These are phyloP conservation scores for Aureobasidium sp. DNA, from an alignment of 2,329 filamentous ascomycete genomes.

Conservation along the genomic window DNA sequence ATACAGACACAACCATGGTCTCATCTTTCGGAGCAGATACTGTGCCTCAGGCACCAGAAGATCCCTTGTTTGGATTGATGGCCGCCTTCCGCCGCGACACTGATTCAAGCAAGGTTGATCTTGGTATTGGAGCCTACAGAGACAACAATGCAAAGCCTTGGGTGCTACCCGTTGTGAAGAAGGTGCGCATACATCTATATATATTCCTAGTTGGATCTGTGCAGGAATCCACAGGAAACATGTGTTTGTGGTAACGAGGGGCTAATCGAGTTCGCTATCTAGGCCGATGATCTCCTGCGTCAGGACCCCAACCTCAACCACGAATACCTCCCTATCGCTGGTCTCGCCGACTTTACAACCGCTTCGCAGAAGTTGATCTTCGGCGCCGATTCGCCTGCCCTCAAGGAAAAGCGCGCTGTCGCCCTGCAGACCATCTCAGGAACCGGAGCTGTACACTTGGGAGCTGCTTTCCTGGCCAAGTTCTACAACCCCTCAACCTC, in stretches of 20 bases:
- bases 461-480: conserved; percentile 84
- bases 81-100: conserved; percentile 76
- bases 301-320: conserved; percentile 89
- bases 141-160: conserved; percentile 95
- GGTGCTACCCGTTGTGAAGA: conserved; percentile 92
- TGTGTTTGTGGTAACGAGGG: neutral
- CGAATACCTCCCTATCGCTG: conserved; percentile 96
- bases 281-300: conserved; percentile 87
- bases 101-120: conserved; percentile 73
- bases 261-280: conserved; percentile 15
- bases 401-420: conserved; percentile 71
- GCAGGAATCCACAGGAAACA: neutral
- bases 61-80: conserved; percentile 90
- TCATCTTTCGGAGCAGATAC: conserved; percentile 67
- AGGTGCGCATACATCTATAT: conserved; percentile 49
- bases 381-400: conserved; percentile 68
- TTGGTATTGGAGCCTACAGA: conserved; percentile 92
- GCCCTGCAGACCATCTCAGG: conserved; percentile 94
- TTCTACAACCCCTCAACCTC: conserved; percentile 63
- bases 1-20: conserved; percentile 43
- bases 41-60: conserved; percentile 86
- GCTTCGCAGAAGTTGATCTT: conserved; percentile 89
- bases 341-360: conserved; percentile 73
- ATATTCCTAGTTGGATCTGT: no score
- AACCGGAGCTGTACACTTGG: conserved; percentile 89